These are phyloP conservation scores for Cardamine chenopodiifolia DNA, from an alignment of 345 rosid genomes.

Conservation along the genomic window DNA sequence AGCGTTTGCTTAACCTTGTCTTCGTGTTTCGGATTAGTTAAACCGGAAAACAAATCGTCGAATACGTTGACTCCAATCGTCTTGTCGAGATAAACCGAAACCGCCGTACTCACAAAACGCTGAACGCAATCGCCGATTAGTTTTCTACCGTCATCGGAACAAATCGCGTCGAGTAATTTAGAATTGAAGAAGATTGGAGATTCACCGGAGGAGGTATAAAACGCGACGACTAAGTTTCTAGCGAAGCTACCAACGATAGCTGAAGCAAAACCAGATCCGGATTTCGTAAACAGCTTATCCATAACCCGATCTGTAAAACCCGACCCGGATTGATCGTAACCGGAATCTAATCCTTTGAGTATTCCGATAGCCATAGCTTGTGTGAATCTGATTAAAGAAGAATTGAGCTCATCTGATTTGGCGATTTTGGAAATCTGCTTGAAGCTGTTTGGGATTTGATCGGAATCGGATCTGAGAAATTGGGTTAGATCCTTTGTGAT, in stretches of 20 bases:
- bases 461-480: constrained; percentile 65
- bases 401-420: constrained; percentile 58
- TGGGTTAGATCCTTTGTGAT: constrained; percentile 59
- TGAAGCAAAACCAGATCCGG: constrained; percentile 81
- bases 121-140: constrained; percentile 75
- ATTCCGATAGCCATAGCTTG: constrained; percentile 62
- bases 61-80: constrained; percentile 63
- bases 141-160: constrained; percentile 49
- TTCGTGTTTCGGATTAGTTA: constrained; percentile 76
- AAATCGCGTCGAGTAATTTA: constrained; percentile 53
- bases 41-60: constrained; percentile 67
- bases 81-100: constrained; percentile 78
- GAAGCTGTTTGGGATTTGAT: constrained; percentile 69
- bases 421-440: constrained; percentile 72
- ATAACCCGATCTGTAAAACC: constrained; percentile 55
- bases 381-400: constrained; percentile 48
- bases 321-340: constrained; percentile 37
- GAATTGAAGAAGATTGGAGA: constrained; percentile 16
- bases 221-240: constrained; percentile 62
- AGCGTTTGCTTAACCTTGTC: constrained; percentile 54
- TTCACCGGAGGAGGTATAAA: constrained; percentile 31
- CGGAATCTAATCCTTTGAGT: constrained; percentile 46
- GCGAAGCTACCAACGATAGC: constrained; percentile 83
- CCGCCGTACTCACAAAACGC: constrained; percentile 74
- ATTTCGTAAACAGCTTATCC: constrained; percentile 62